Evolutionary conservation across 352 stramenopile species (phyloP).

Genomic region (Hyaloperonospora brassicae): DNA sequence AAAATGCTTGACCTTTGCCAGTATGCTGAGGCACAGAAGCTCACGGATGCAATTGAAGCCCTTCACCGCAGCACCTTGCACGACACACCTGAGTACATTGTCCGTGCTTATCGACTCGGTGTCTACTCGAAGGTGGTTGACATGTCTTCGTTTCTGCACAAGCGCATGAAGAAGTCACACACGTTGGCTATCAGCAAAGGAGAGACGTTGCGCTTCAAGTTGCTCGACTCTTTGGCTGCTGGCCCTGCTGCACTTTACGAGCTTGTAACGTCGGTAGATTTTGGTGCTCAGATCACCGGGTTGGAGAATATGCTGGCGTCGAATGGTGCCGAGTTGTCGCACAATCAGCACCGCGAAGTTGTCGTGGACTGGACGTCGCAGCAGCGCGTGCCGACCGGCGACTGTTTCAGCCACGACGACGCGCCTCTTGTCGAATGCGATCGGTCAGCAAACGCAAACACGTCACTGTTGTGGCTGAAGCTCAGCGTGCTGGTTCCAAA

Average conservation of each 20-base stretch:
- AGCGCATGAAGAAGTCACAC: constrained; percentile 70
- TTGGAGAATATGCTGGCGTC: constrained; percentile 40
- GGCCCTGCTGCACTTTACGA: constrained; percentile 43
- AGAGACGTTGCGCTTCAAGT: constrained; percentile 47
- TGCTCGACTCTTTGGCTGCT: constrained; percentile 40
- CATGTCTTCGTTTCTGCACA: constrained; percentile 70
- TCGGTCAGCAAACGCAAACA: constrained; percentile 40
- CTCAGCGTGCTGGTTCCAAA: constrained; percentile 45
- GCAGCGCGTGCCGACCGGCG: constrained; percentile 26
- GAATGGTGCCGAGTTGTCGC: constrained; percentile 33
- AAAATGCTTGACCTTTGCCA: constrained; percentile 63
- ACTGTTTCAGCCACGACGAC: constrained; percentile 36
- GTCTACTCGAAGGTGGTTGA: constrained; percentile 81
- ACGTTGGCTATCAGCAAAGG: constrained; percentile 56
- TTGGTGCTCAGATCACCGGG: constrained; percentile 28
- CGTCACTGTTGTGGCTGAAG: constrained; percentile 56
- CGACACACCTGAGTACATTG: constrained; percentile 78
- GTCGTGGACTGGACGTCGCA: constrained; percentile 58
- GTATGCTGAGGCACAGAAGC: constrained; percentile 40
- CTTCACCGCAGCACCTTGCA: constrained; percentile 48
- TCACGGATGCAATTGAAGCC: constrained; percentile 40
- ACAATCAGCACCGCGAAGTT: constrained; percentile 78
- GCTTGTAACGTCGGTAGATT: constrained; percentile 34
- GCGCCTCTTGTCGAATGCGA: constrained; percentile 53
- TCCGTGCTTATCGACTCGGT: constrained; percentile 66